phyloP scores from a whole-genome alignment of 1,284 basidiomycete species.

The Ustilago shanxiensis region DNA sequence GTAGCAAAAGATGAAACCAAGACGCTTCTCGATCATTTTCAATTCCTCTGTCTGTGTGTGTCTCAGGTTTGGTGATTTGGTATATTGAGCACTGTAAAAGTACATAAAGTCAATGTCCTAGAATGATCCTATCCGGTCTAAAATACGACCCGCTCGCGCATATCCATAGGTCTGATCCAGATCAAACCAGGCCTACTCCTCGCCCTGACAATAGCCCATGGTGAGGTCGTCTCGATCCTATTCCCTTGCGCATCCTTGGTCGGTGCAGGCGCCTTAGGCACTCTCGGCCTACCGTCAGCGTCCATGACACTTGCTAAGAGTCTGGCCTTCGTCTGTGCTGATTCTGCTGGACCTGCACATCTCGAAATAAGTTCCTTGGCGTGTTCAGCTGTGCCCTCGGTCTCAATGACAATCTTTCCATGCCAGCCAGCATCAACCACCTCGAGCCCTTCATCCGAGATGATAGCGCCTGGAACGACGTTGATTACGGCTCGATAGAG shows the following conservation, averaged over 20 bases:
- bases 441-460: constrained; percentile 49
- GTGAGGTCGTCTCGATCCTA: constrained; percentile 45
- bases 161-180: constrained; percentile 59
- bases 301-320: constrained; percentile 60
- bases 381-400: constrained; percentile 67
- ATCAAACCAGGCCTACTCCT: constrained; percentile 59
- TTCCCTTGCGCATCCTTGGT: constrained; percentile 36
- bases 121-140: constrained; percentile 4
- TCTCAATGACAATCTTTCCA: constrained; percentile 62
- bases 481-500: constrained; percentile 70
- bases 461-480: constrained; percentile 55
- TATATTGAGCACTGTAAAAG: constrained; percentile 3
- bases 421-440: constrained; percentile 57
- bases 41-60: not conserved
- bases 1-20: not conserved
- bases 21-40: not conserved
- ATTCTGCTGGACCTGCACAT: constrained; percentile 57
- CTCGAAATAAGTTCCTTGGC: constrained; percentile 61
- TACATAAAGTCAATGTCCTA: not conserved
- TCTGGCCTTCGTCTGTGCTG: constrained; percentile 47
- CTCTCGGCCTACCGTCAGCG: constrained; percentile 13
- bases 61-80: not conserved
- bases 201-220: constrained; percentile 60
- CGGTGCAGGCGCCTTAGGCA: constrained; percentile 36
- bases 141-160: constrained; percentile 52